Evolutionary conservation across 495 filamentous ascomycete genomes (phyloP).

Genomic region (Aspergillus homomorphus): DNA sequence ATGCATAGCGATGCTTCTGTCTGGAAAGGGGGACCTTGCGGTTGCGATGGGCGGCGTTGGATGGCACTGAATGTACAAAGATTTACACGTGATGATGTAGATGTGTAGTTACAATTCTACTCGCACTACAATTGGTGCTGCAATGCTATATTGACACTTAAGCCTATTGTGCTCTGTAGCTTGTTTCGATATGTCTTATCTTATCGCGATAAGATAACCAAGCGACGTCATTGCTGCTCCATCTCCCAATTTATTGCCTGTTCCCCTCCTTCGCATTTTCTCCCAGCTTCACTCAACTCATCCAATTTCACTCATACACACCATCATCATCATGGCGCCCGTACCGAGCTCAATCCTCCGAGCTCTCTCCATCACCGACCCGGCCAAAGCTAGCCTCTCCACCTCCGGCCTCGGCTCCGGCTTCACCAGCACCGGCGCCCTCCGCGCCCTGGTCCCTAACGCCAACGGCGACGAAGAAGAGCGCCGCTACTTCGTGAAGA

Average conservation of each 20-base stretch:
- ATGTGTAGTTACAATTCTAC: not conserved
- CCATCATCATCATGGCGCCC: conserved; percentile 15
- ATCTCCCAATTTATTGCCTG: not conserved
- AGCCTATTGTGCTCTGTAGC: too few species aligned
- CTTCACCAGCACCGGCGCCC: conserved; percentile 70
- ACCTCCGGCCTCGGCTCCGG: conserved; percentile 66
- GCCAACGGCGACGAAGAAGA: conserved; percentile 43
- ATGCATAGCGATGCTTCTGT: conserved; percentile 20
- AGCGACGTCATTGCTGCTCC: conserved; percentile 20
- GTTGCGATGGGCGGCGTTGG: not conserved
- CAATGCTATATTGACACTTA: too few species aligned
- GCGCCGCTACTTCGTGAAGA: conserved; percentile 79
- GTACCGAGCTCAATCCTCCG: conserved; percentile 59
- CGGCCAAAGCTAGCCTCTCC: conserved; percentile 49
- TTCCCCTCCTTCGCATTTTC: not conserved
- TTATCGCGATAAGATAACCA: conserved; percentile 23
- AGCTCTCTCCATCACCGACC: conserved; percentile 61
- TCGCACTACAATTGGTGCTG: not conserved
- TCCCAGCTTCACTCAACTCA: not conserved
- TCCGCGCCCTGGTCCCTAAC: conserved; percentile 49
- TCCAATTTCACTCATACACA: not conserved
- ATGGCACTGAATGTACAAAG: conserved; percentile 6
- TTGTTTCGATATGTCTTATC: not conserved
- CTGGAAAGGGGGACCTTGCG: not conserved
- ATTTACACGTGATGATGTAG: not conserved